A percentile compares a stretch with the other conserved stretches of the same genome.
Evolutionary conservation across 768 basidiomycete genomes (phyloP).

Genomic region (Boletellus sp.): DNA sequence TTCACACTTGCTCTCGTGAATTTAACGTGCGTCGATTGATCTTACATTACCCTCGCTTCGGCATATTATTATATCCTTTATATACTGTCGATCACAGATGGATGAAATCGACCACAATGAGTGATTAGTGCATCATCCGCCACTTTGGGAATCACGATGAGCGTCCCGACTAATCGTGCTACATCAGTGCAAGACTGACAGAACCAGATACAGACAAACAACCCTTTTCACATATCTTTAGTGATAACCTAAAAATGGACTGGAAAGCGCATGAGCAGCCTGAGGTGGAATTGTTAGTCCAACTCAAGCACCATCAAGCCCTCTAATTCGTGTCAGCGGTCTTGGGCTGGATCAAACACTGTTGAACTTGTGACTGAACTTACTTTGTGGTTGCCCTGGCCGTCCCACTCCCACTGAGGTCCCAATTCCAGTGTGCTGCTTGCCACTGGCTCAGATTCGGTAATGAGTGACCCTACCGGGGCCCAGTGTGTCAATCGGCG

Average conservation of each 20-base stretch:
- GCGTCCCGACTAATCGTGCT: background rate
- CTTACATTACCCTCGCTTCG: background rate
- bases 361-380: constrained; percentile 55
- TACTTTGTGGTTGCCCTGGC: constrained; percentile 51
- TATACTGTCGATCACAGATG: constrained; percentile 2
- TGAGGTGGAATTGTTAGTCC: background rate
- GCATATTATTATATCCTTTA: constrained; percentile 8
- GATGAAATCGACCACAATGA: background rate
- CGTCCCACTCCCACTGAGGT: constrained; percentile 45
- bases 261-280: constrained; percentile 2
- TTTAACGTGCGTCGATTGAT: background rate
- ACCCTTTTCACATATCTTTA: constrained; percentile 67
- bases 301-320: constrained; percentile 49
- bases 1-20: constrained; percentile 7
- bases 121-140: no score
- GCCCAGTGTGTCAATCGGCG: constrained; percentile 56
- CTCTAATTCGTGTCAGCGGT: constrained; percentile 67
- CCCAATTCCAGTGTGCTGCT: constrained; percentile 39
- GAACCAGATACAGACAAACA: constrained; percentile 50
- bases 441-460: constrained; percentile 38
- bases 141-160: no score
- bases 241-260: constrained; percentile 47
- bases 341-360: constrained; percentile 64
- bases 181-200: background rate
- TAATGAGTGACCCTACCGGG: constrained; percentile 56